Percentiles rank a stretch among this genome's conserved stretches.
These are phyloP conservation scores for Lantana camara DNA, from an alignment of 257 asterid species.

Conservation along the genomic window DNA sequence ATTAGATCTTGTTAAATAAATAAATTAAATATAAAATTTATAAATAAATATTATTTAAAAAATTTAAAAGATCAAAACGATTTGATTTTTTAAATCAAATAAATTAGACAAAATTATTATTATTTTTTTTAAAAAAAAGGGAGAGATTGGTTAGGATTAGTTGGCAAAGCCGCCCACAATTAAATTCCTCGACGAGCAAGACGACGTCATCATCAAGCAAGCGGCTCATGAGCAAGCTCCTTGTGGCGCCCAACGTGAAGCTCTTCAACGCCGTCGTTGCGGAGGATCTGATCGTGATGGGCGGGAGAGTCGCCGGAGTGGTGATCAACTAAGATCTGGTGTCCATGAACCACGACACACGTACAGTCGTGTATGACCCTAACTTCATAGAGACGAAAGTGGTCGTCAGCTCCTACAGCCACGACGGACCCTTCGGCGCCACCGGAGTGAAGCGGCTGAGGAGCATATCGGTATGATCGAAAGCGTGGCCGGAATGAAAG, in stretches of 20 bases:
- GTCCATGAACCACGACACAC: slow-evolving; percentile 77
- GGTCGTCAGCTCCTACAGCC: slow-evolving; percentile 88
- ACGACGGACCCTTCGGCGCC: slow-evolving; percentile 83
- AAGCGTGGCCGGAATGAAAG: slow-evolving; percentile 75
- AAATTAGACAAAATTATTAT: too few species aligned
- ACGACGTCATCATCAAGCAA: slow-evolving; percentile 76
- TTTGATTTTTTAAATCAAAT: too few species aligned
- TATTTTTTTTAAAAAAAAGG: too few species aligned
- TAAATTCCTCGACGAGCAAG: slow-evolving; percentile 66
- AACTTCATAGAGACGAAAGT: slow-evolving; percentile 77
- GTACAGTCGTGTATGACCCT: slow-evolving; percentile 89
- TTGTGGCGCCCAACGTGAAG: slow-evolving; percentile 75
- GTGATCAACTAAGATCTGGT: slow-evolving; percentile 85
- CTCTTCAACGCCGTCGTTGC: slow-evolving; percentile 80
- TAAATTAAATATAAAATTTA: too few species aligned
- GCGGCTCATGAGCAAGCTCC: slow-evolving; percentile 83
- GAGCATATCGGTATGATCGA: slow-evolving; percentile 80
- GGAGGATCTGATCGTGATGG: slow-evolving; percentile 72
- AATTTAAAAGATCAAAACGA: too few species aligned
- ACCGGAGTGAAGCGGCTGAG: slow-evolving; percentile 76
- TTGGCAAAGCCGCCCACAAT: slow-evolving; percentile 75
- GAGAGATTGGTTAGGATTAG: too few species aligned
- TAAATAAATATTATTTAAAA: too few species aligned
- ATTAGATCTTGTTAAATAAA: too few species aligned
- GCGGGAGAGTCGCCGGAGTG: slow-evolving; percentile 71